A percentile compares a stretch with the other conserved stretches of the same genome.
phyloP scores from a whole-genome alignment of 2,329 filamentous ascomycete genomes.

The Ascochyta rabiei region DNA sequence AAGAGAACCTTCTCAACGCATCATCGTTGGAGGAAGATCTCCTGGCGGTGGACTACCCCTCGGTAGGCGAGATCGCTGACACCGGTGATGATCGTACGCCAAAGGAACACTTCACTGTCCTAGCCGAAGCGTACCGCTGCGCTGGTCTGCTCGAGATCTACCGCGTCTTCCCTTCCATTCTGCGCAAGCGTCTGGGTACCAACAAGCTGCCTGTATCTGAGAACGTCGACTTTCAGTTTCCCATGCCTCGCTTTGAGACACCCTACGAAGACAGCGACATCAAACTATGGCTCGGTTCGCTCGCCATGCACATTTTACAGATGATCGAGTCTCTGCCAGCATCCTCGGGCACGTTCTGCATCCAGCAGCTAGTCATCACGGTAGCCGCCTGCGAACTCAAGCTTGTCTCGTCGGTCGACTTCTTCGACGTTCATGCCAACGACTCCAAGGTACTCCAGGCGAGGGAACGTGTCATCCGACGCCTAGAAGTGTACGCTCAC shows the following conservation, averaged over 20 bases:
- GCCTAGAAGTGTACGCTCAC: constrained; percentile 54
- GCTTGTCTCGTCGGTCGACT: constrained; percentile 48
- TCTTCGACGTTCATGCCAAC: constrained; percentile 49
- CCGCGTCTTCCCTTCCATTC: constrained; percentile 59
- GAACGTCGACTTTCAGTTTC: constrained; percentile 39
- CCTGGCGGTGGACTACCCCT: constrained; percentile 54
- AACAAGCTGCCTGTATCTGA: constrained; percentile 30
- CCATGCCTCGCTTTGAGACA: constrained; percentile 42
- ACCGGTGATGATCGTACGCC: constrained; percentile 60
- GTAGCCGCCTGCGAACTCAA: constrained; percentile 59
- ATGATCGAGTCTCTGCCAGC: constrained; percentile 57
- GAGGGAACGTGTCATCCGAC: constrained; percentile 56
- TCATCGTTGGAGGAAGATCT: constrained; percentile 56
- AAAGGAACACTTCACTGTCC: constrained; percentile 59
- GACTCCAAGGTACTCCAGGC: constrained; percentile 53
- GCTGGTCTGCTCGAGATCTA: constrained; percentile 62
- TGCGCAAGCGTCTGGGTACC: constrained; percentile 52
- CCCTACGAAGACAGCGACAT: constrained; percentile 41
- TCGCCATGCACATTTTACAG: constrained; percentile 58
- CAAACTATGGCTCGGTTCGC: constrained; percentile 56
- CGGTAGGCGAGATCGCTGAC: constrained; percentile 55
- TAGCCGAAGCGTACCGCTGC: constrained; percentile 61
- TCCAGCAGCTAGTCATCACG: constrained; percentile 61
- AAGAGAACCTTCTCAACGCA: constrained; percentile 48
- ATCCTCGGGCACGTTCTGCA: constrained; percentile 60